Conservation (phyloP, 2,329 filamentous ascomycete species). For the Diaporthe ampelina region DNA sequence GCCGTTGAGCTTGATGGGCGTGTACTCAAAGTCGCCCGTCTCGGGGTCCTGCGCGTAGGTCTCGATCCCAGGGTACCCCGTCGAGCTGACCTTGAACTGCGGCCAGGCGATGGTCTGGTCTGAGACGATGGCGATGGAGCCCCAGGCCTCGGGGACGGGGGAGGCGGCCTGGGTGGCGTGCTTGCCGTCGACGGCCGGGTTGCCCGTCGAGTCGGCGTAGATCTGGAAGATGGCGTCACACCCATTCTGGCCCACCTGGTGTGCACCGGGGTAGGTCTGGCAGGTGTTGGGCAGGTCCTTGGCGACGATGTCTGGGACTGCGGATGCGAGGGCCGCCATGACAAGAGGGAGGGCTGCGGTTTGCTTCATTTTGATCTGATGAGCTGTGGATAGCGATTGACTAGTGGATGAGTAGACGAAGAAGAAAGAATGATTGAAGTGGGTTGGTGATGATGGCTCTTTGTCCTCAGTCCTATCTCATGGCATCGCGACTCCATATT, state of each 20-base stretch:
- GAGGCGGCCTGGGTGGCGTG: background rate
- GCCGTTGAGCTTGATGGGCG: background rate
- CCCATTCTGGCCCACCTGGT: constrained; percentile 3
- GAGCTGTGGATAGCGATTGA: background rate
- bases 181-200: constrained; percentile 20
- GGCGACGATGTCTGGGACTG: background rate
- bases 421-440: background rate
- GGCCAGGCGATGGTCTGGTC: background rate
- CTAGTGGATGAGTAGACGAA: background rate
- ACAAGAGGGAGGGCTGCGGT: background rate
- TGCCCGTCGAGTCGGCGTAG: constrained; percentile 15
- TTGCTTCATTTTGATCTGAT: constrained; percentile 6
- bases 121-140: constrained; percentile 8
- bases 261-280: constrained; percentile 11
- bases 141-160: background rate
- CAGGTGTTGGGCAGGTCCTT: constrained; percentile 17
- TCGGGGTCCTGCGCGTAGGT: background rate
- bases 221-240: constrained; percentile 13
- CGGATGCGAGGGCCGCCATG: constrained; percentile 23
- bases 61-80: background rate
- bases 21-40: background rate
- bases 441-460: constrained; percentile 2
- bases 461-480: no score
- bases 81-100: background rate
- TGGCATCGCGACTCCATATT: background rate